Evolutionary conservation across 331 rosid species (phyloP), one percentile per base, ranked within the genome.

Genomic region (Erythrophleum ivorense): DNA sequence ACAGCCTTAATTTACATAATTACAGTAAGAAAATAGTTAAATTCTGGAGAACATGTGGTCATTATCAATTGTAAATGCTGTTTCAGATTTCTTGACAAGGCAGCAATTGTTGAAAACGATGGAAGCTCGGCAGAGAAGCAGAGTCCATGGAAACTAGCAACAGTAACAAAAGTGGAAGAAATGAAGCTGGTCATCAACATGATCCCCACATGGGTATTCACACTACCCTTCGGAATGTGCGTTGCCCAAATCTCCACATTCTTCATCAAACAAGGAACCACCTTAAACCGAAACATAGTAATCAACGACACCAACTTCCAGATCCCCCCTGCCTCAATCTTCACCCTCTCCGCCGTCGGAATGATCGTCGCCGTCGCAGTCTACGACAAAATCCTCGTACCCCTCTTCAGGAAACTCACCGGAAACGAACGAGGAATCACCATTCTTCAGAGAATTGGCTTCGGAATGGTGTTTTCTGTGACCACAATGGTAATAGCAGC

Each of bases 361-460:
- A 93, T 93, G 97, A 91, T 93, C 55, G 4, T 89, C 50, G 91
- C 93, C n/a, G 92, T 95, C 59, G 76, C 91, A 54, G 62, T 91
- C 18, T 95, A 93, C 52, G 99, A 93, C 77, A 91, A 90, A 53
- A 19, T 93, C 38, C 85, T 93, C 0, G 98, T 93, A 33, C 99
- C 99, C 0, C 15, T 84, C 9, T 55, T 91, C 71, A 73, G 98
- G 33, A 87, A 80, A 19, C 48, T 84, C 40, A 95, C 97, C 0
- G 85, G 89, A 49, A 95, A 93, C 19, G 99, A 95, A 67, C 81
- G 99, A 84, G 99, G 99, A 21, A 90, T 95, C 73, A 95, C 76
- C 83, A 93, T 95, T 64, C 98, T 95, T 3, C 97, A 90, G 40
- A 92, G 99, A 60, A 91, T 95, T 11, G 98, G 99, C 4, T 89